These are phyloP conservation scores for Cyberlindnera petersonii DNA, from an alignment of 805 yeast species.

Conservation along the genomic window DNA sequence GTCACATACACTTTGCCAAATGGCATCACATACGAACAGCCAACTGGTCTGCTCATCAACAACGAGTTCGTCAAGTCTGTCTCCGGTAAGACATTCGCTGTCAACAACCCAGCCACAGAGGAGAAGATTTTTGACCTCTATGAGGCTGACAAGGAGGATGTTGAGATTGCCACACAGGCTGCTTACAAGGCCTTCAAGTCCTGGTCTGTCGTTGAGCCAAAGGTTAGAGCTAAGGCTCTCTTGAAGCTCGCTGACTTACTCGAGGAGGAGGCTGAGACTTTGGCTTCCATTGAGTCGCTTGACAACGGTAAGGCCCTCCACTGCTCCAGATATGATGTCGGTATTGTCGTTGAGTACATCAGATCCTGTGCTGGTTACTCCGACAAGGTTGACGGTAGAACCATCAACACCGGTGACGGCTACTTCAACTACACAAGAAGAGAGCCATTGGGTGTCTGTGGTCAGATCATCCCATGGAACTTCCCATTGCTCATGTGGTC, in stretches of 20 bases:
- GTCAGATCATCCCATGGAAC: slow-evolving; percentile 71
- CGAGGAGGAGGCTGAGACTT: slow-evolving; percentile 43
- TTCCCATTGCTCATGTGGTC: slow-evolving; percentile 66
- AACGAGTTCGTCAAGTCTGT: slow-evolving; percentile 56
- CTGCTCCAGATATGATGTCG: slow-evolving; percentile 47
- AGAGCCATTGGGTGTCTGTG: slow-evolving; percentile 69
- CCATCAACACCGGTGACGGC: slow-evolving; percentile 45
- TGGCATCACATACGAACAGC: slow-evolving; percentile 52
- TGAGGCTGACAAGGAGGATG: slow-evolving; percentile 48
- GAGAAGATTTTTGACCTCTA: slow-evolving; percentile 52
- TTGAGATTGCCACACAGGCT: slow-evolving; percentile 53
- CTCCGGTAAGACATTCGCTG: slow-evolving; percentile 52
- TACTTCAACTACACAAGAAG: slow-evolving; percentile 53
- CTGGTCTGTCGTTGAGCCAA: slow-evolving; percentile 47
- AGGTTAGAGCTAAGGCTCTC: slow-evolving; percentile 38
- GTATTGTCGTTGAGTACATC: slow-evolving; percentile 42
- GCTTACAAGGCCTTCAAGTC: slow-evolving; percentile 63
- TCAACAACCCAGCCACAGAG: slow-evolving; percentile 57
- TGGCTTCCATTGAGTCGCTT: slow-evolving; percentile 47
- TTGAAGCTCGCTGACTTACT: slow-evolving; percentile 46
- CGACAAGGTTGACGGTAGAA: slow-evolving; percentile 46
- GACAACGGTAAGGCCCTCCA: slow-evolving; percentile 52
- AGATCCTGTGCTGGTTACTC: slow-evolving; percentile 53
- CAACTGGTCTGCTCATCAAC: slow-evolving; percentile 64
- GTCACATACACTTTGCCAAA: slow-evolving; percentile 45